These are phyloP conservation scores for Dryadomyces quercivorus DNA, from an alignment of 2,329 filamentous ascomycete species.

Conservation along the genomic window DNA sequence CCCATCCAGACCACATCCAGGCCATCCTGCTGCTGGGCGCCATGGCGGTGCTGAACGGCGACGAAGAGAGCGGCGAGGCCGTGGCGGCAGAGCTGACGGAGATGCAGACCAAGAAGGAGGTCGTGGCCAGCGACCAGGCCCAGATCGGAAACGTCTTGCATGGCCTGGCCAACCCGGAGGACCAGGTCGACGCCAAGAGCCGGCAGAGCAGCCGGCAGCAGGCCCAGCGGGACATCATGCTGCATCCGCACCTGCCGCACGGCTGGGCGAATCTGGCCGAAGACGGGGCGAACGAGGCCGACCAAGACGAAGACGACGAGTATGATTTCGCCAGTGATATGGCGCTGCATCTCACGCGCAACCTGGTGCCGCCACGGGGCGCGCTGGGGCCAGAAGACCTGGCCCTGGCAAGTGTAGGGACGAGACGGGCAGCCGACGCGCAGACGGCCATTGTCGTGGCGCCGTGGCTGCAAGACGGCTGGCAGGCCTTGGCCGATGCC, in stretches of 20 bases:
- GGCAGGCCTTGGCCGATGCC: constrained; percentile 41
- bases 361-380: constrained; percentile 62
- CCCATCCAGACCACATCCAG: constrained; percentile 61
- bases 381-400: constrained; percentile 56
- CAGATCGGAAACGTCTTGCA: constrained; percentile 63
- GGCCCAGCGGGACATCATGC: constrained; percentile 65
- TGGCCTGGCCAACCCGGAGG: constrained; percentile 48
- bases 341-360: constrained; percentile 66
- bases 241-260: constrained; percentile 65
- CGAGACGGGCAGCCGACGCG: constrained; percentile 58
- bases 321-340: constrained; percentile 54
- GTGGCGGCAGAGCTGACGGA: constrained; percentile 65
- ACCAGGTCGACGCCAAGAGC: constrained; percentile 30
- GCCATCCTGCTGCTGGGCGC: constrained; percentile 72
- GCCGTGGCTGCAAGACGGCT: constrained; percentile 61
- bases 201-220: constrained; percentile 41
- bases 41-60: constrained; percentile 70
- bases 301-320: constrained; percentile 28
- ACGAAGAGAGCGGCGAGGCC: constrained; percentile 67
- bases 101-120: constrained; percentile 53
- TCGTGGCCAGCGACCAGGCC: constrained; percentile 51
- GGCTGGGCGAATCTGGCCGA: constrained; percentile 68
- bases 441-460: constrained; percentile 68
- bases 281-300: constrained; percentile 22
- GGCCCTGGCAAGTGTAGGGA: constrained; percentile 61